Evolutionary conservation across 331 rosid species (phyloP).

Genomic region (Arachis monticola): DNA sequence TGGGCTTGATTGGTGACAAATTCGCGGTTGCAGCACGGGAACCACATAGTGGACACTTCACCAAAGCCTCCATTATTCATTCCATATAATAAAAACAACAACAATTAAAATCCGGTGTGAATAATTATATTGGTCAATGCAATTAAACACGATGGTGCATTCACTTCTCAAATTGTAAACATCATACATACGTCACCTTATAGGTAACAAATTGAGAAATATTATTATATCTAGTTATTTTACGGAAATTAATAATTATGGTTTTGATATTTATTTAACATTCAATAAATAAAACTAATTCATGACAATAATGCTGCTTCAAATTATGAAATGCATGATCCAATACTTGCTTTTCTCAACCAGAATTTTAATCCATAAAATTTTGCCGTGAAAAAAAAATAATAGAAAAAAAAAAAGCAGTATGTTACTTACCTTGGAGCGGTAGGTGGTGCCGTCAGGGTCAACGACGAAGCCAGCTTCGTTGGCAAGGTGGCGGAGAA

Average conservation of each 20-base stretch:
- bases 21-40: not conserved
- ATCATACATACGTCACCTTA: not conserved
- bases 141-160: not conserved
- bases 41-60: constrained; percentile 54
- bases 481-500: constrained; percentile 54
- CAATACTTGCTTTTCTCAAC: not conserved
- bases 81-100: not conserved
- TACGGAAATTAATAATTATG: too few species aligned
- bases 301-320: not conserved
- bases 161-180: not conserved
- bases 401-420: not conserved
- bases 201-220: not conserved
- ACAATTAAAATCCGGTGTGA: not conserved
- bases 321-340: not conserved
- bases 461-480: constrained; percentile 61
- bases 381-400: not conserved
- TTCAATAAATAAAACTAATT: not conserved
- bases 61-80: constrained; percentile 34
- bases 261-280: too few species aligned
- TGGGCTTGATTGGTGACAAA: not conserved
- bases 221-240: too few species aligned
- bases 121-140: not conserved
- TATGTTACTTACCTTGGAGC: constrained; percentile 13
- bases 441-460: constrained; percentile 61
- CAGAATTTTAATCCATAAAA: not conserved